Conservation (phyloP, 2,329 filamentous ascomycete genomes). For the Aspergillus ruber region DNA sequence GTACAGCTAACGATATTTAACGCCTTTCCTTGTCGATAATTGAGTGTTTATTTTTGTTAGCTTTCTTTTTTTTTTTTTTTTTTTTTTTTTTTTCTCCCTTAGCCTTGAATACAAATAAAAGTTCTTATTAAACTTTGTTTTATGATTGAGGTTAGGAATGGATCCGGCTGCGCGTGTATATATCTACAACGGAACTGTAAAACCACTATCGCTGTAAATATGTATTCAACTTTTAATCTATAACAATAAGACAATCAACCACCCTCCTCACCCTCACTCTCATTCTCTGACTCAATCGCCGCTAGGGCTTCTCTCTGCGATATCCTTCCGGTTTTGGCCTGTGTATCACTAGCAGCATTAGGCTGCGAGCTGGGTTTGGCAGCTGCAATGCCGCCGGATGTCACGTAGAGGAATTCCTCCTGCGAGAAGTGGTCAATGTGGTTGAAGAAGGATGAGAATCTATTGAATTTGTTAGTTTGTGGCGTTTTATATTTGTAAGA, state of each 20-base stretch:
- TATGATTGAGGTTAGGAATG: too few relatives aligned
- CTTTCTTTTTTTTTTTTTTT: too few relatives aligned
- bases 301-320: constrained; percentile 26
- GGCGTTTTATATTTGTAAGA: background rate
- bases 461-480: constrained; percentile 24
- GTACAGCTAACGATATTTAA: constrained; percentile 13
- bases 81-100: too few relatives aligned
- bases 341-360: background rate
- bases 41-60: background rate
- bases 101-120: background rate
- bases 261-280: constrained; percentile 18
- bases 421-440: constrained; percentile 69
- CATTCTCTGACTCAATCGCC: constrained; percentile 29
- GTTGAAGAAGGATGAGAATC: constrained; percentile 71
- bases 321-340: constrained; percentile 10
- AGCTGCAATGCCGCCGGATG: constrained; percentile 60
- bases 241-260: background rate
- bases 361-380: constrained; percentile 38
- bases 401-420: constrained; percentile 68
- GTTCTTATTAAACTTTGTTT: too few relatives aligned
- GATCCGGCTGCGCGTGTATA: too few relatives aligned
- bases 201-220: background rate
- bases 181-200: too few relatives aligned
- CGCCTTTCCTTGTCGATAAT: constrained; percentile 11
- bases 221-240: constrained; percentile 4